phyloP scores from a whole-genome alignment of 345 rosid genomes.

The Odontarrhena argentea region DNA sequence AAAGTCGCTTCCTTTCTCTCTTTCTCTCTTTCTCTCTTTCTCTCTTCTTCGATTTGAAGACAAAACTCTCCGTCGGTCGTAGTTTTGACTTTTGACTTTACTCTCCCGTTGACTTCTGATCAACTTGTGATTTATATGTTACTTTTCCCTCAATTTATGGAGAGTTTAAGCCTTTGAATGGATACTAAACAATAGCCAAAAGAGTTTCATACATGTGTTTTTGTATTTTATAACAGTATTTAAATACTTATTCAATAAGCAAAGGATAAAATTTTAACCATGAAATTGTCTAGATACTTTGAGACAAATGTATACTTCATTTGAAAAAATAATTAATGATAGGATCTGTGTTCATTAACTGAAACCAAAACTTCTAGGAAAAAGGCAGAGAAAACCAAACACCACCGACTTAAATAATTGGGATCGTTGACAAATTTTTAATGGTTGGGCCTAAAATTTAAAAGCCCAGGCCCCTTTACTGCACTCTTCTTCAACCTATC shows the following conservation, averaged over 20 bases:
- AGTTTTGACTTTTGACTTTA: constrained; percentile 14
- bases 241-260: not conserved
- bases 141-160: constrained; percentile 2
- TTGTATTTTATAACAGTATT: not conserved
- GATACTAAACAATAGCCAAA: not conserved
- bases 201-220: not conserved
- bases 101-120: not conserved
- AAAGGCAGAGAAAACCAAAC: not conserved
- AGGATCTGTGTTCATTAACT: no score
- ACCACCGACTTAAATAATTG: not conserved
- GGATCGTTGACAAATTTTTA: not conserved
- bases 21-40: not conserved
- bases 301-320: not conserved
- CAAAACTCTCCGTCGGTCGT: not conserved
- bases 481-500: constrained; percentile 32
- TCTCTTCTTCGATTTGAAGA: not conserved
- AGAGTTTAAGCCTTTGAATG: not conserved
- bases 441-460: not conserved
- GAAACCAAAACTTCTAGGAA: not conserved
- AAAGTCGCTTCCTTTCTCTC: not conserved
- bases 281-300: not conserved
- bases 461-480: not conserved
- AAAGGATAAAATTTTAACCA: no score
- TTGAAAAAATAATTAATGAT: not conserved
- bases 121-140: not conserved